Evolutionary conservation across 2,329 filamentous ascomycete species (phyloP).

Genomic region (Aspergillus sp.): DNA sequence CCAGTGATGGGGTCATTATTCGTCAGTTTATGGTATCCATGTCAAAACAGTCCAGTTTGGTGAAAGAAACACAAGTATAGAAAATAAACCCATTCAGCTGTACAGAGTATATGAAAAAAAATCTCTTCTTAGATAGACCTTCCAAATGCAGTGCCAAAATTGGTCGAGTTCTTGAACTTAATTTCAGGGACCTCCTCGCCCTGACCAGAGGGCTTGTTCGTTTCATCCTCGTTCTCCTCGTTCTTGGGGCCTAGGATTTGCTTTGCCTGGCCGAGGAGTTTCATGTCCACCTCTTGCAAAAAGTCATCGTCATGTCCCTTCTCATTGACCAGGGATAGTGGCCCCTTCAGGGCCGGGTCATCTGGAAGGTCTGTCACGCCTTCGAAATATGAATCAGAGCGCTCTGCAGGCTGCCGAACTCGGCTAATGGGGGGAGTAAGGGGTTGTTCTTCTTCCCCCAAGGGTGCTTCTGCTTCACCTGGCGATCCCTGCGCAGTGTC

Average conservation of each 20-base stretch:
- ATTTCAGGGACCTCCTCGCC: slow-evolving; percentile 37
- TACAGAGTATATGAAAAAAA: slow-evolving; percentile 2
- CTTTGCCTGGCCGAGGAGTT: slow-evolving; percentile 43
- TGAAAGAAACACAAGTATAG: slow-evolving; percentile 7
- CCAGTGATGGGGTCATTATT: neutral
- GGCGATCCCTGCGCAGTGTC: slow-evolving; percentile 30
- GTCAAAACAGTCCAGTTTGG: neutral
- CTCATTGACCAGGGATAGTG: slow-evolving; percentile 44
- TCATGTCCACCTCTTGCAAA: slow-evolving; percentile 43
- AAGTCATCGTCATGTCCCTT: slow-evolving; percentile 42
- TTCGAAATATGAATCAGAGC: slow-evolving; percentile 43
- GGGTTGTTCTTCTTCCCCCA: slow-evolving; percentile 29
- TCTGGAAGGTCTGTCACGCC: slow-evolving; percentile 38
- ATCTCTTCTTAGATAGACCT: slow-evolving; percentile 19
- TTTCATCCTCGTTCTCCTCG: slow-evolving; percentile 18
- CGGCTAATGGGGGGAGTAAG: slow-evolving; percentile 34
- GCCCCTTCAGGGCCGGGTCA: slow-evolving; percentile 45
- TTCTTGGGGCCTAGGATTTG: slow-evolving; percentile 27
- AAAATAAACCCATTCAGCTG: neutral
- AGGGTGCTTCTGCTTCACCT: slow-evolving; percentile 21
- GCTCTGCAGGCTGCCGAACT: slow-evolving; percentile 35
- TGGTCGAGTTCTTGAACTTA: slow-evolving; percentile 46
- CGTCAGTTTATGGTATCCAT: slow-evolving; percentile 12
- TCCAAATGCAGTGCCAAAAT: slow-evolving; percentile 51
- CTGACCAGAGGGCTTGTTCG: slow-evolving; percentile 25